Conservation (phyloP, 352 stramenopile genomes). For the Phytophthora ramorum region DNA sequence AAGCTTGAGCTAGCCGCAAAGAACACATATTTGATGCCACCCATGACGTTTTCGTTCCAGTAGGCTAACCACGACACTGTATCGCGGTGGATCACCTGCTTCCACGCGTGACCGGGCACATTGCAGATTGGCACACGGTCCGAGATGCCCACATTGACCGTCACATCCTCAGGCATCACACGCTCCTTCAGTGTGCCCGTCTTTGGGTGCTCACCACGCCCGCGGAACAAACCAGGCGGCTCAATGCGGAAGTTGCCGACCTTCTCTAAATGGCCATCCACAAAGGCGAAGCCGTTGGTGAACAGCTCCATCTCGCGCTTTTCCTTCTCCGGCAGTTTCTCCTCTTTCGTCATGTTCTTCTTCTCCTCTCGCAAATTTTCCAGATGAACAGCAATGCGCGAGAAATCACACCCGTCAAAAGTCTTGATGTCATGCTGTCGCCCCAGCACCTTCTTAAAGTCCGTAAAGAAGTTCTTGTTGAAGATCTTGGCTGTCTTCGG, state of each 20-base stretch:
- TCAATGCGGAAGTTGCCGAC: slow-evolving; percentile 98
- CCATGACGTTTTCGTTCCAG: slow-evolving; percentile 99
- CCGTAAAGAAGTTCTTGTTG: slow-evolving; percentile 99
- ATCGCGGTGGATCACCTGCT: slow-evolving; percentile 95
- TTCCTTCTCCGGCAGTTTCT: slow-evolving; percentile 90
- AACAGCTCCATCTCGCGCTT: slow-evolving; percentile 93
- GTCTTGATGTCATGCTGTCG: slow-evolving; percentile 94
- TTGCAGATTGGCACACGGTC: slow-evolving; percentile 92
- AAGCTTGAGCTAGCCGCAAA: slow-evolving; percentile 98
- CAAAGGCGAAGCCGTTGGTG: slow-evolving; percentile 96
- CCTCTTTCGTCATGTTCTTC: slow-evolving; percentile 97
- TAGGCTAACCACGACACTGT: slow-evolving; percentile 93
- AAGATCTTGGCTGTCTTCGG: slow-evolving; percentile 97
- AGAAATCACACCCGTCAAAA: slow-evolving; percentile 99
- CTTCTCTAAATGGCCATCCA: slow-evolving; percentile 99
- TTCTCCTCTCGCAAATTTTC: slow-evolving; percentile 93
- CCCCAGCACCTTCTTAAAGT: slow-evolving; percentile 93
- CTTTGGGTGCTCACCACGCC: slow-evolving; percentile 98
- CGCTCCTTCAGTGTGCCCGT: slow-evolving; percentile 98
- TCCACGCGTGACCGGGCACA: slow-evolving; percentile 96
- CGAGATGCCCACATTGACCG: slow-evolving; percentile 96
- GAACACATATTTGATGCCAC: slow-evolving; percentile 99
- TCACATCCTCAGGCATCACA: slow-evolving; percentile 96
- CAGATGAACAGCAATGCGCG: slow-evolving; percentile 92
- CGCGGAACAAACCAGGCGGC: slow-evolving; percentile 98